phyloP scores from a whole-genome alignment of 768 basidiomycete species.

The Lepiota brunneoincarnata region DNA sequence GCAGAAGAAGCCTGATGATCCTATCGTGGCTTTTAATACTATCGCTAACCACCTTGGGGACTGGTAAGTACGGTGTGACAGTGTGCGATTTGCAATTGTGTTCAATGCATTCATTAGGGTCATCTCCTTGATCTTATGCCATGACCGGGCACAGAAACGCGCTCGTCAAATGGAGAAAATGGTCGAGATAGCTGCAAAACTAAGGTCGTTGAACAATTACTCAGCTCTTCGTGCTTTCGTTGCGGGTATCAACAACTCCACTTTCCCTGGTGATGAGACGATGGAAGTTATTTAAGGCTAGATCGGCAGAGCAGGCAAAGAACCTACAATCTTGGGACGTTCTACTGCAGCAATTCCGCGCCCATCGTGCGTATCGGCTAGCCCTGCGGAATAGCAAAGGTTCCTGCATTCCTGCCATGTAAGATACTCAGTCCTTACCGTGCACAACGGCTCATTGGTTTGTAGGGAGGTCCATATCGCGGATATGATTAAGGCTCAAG shows the following conservation, averaged over 20 bases:
- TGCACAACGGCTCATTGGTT: slow-evolving; percentile 2
- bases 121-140: slow-evolving; percentile 84
- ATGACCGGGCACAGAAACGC: slow-evolving; percentile 72
- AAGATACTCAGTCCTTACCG: slow-evolving; percentile 22
- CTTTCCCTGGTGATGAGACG: slow-evolving; percentile 73
- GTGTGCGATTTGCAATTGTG: background rate
- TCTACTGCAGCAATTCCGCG: slow-evolving; percentile 75
- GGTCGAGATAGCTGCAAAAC: slow-evolving; percentile 74
- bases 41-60: slow-evolving; percentile 82
- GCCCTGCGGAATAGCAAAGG: slow-evolving; percentile 84
- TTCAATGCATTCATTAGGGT: slow-evolving; percentile 53
- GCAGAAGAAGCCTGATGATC: slow-evolving; percentile 66
- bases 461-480: slow-evolving; percentile 89
- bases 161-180: slow-evolving; percentile 87
- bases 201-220: slow-evolving; percentile 88
- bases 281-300: slow-evolving; percentile 70
- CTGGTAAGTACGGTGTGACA: slow-evolving; percentile 52
- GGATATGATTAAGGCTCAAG: slow-evolving; percentile 84
- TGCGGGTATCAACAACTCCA: slow-evolving; percentile 87
- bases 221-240: slow-evolving; percentile 90
- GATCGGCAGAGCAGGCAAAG: slow-evolving; percentile 69
- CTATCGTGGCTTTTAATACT: slow-evolving; percentile 70
- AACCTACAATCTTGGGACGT: slow-evolving; percentile 81
- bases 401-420: slow-evolving; percentile 86
- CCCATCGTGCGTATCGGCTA: slow-evolving; percentile 89